Percentiles rank a stretch among this genome's conserved stretches.
Conservation (phyloP, 257 asterid genomes). For the Misopates orontium region DNA sequence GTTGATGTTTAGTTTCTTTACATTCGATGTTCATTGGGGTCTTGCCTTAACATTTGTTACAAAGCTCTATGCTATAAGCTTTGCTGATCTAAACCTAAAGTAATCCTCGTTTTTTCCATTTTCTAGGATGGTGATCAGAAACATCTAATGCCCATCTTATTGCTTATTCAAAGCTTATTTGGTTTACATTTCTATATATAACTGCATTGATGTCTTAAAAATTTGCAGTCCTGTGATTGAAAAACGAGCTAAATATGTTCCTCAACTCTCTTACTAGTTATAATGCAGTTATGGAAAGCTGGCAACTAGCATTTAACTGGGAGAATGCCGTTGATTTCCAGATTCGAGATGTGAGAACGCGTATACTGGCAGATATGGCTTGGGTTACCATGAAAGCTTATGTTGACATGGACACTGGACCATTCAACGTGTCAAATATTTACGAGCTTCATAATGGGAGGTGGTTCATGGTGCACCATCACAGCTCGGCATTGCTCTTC, state of each 20-base stretch:
- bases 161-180: background rate
- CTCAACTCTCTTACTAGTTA: constrained; percentile 50
- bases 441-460: constrained; percentile 79
- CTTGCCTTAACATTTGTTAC: background rate
- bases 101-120: background rate
- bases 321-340: constrained; percentile 72
- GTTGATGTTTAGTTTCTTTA: background rate
- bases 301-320: constrained; percentile 83
- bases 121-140: background rate
- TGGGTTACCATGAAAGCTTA: constrained; percentile 96
- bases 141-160: constrained; percentile 1
- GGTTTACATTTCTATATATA: background rate
- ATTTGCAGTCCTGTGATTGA: background rate
- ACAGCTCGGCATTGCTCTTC: constrained; percentile 57
- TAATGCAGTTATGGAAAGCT: constrained; percentile 81
- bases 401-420: constrained; percentile 49
- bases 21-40: background rate
- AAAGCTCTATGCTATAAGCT: constrained; percentile 2
- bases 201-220: background rate
- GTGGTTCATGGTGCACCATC: constrained; percentile 98
- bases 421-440: constrained; percentile 61
- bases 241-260: constrained; percentile 22
- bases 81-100: background rate
- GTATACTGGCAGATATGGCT: constrained; percentile 70
- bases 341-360: constrained; percentile 69